Evolutionary conservation across 2,329 filamentous ascomycete genomes (phyloP).

Genomic region (Monosporascus sp.): DNA sequence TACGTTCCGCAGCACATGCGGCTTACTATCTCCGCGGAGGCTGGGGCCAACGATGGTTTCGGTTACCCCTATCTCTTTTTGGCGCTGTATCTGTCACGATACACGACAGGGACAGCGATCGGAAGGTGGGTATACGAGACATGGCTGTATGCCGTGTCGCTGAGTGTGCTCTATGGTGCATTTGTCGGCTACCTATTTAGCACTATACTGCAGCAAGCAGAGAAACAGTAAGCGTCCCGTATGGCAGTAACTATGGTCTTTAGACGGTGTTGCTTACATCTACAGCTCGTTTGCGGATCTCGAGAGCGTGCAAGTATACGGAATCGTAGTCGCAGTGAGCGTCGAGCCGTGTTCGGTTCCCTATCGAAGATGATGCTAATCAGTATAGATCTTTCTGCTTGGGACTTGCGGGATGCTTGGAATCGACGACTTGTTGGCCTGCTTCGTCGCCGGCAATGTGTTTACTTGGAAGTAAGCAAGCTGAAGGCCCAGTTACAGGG

Average conservation of each 20-base stretch:
- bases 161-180: conserved; percentile 60
- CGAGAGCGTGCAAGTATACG: conserved; percentile 6
- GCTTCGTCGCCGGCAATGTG: conserved; percentile 21
- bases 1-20: conserved; percentile 64
- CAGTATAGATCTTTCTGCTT: conserved; percentile 8
- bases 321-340: not conserved
- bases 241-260: too few species aligned
- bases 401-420: conserved; percentile 20
- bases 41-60: conserved; percentile 65
- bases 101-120: conserved; percentile 27
- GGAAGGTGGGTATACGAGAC: conserved; percentile 69
- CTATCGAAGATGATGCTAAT: too few species aligned
- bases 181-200: conserved; percentile 64
- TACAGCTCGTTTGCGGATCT: conserved; percentile 1
- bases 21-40: conserved; percentile 59
- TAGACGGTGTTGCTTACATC: too few species aligned
- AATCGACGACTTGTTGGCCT: conserved; percentile 22
- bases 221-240: not conserved
- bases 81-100: conserved; percentile 49
- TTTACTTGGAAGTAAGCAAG: conserved; percentile 10
- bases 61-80: conserved; percentile 68
- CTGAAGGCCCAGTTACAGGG: too few species aligned
- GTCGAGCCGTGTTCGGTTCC: too few species aligned
- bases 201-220: conserved; percentile 29
- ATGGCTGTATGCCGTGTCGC: conserved; percentile 59